These are phyloP conservation scores for Carex arenaria DNA, from an alignment of 202 grass and related monocot species.

Conservation along the genomic window DNA sequence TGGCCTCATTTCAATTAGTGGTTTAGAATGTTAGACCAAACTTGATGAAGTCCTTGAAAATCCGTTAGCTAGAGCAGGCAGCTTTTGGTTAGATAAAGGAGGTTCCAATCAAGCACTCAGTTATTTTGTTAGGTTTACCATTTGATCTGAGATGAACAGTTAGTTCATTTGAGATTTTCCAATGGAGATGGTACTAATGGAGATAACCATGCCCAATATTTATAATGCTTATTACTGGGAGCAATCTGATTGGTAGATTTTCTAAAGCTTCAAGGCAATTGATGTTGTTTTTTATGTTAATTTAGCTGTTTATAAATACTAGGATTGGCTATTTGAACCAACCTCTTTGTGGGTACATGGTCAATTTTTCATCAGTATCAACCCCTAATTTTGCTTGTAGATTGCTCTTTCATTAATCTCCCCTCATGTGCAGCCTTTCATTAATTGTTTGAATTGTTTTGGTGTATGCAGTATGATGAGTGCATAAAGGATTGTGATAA, in stretches of 20 bases:
- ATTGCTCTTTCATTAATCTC: not conserved
- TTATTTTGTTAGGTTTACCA: not conserved
- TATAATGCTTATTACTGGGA: not conserved
- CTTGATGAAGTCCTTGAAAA: not conserved
- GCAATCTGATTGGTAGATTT: not conserved
- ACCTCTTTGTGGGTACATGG: not conserved
- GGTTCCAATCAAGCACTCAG: not conserved
- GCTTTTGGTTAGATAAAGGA: not conserved
- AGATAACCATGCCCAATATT: not conserved
- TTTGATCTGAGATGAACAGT: not conserved
- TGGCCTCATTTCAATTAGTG: not conserved
- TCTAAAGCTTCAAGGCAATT: not conserved
- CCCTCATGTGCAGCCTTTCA: not conserved
- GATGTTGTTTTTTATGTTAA: not conserved
- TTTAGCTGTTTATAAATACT: not conserved
- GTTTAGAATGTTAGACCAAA: not conserved
- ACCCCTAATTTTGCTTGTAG: not conserved
- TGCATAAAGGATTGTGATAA: constrained; percentile 90
- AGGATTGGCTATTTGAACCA: not conserved
- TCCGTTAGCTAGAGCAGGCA: not conserved
- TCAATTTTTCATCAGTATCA: not conserved
- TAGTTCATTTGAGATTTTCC: not conserved
- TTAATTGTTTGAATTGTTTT: not conserved
- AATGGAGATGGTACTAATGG: not conserved
- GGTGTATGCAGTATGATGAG: constrained; percentile 55